Evolutionary conservation across 1,139 yeast species (phyloP), one percentile per base, ranked within the genome.

Genomic region (Sugiyamaella paludigena): DNA sequence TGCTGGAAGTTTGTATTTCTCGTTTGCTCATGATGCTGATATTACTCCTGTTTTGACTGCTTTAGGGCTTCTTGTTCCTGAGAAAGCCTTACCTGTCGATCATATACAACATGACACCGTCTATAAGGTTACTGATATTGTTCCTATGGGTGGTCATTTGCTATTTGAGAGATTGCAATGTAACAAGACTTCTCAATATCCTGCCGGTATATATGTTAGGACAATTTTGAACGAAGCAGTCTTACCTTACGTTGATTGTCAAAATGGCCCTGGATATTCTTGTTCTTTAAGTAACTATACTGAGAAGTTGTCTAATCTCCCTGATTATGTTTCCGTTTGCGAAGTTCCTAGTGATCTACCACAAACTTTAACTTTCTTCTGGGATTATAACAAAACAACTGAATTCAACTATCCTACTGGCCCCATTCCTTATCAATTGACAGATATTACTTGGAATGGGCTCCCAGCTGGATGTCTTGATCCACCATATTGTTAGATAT

Each of bases 211-310:
- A 13, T 81, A 67, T 60, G 79, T 80, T 7, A 72, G 87, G 58
- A 72, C 74, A 48, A 67, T 80, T 33, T 67, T 80, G 43, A 81
- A 81, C 60, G 84, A 79, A 58, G 83, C 84, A 1, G 84, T 82
- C 7, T 69, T 77, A 42, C 85, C 86, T 1, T 62, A 79, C 37
- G 73, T 74, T 9, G 64, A 63, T 27, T 81, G 86, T 63, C 68
- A 69, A 44, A 56, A 60, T 39, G 87, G 87, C 1, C 87, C 87
- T 10, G 86, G 85, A 0, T 80, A 77, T 61, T 74, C 82, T 6
- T 79, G 85, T 67, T 66, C 72, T 42, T 61, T 79, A 41, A 62
- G 67, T 2, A 73, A 74, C 40, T 81, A 65, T 54, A 58, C 60
- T 49, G 38, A 47, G 27, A 49, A 48, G 13, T 51, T 66, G 10